A percentile compares a stretch with the other conserved stretches of the same genome.
These are phyloP conservation scores for Epichloe bromicola DNA, from an alignment of 2,329 filamentous ascomycete genomes.

Conservation along the genomic window DNA sequence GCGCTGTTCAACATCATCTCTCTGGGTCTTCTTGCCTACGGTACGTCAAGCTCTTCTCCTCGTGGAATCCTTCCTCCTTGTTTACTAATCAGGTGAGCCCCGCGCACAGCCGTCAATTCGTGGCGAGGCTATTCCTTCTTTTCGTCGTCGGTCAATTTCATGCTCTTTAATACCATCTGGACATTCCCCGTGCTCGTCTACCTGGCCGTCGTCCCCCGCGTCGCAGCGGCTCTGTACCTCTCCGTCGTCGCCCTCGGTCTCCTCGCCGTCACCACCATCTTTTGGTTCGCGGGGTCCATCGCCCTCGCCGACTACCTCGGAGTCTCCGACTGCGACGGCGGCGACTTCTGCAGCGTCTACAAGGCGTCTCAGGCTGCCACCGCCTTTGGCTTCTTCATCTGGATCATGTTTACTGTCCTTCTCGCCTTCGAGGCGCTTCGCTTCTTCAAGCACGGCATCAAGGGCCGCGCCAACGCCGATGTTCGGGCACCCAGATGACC, in stretches of 20 bases:
- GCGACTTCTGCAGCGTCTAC: conserved; percentile 33
- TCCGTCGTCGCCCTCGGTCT: conserved; percentile 51
- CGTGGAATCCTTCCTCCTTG: background rate
- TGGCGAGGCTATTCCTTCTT: background rate
- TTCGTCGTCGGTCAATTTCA: conserved; percentile 55
- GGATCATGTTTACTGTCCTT: conserved; percentile 36
- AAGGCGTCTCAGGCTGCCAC: conserved; percentile 47
- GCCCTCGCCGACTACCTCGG: conserved; percentile 56
- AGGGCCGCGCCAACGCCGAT: conserved; percentile 17
- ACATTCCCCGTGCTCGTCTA: conserved; percentile 59
- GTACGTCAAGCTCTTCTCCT: background rate
- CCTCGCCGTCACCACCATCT: conserved; percentile 63
- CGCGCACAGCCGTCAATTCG: conserved; percentile 7
- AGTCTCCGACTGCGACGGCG: conserved; percentile 38
- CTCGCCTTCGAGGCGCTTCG: conserved; percentile 33
- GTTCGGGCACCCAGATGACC: conserved; percentile 8
- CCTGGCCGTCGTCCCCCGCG: conserved; percentile 53
- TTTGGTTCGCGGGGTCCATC: conserved; percentile 83
- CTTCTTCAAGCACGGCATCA: conserved; percentile 17
- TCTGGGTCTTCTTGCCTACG: conserved; percentile 5
- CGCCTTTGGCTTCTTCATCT: conserved; percentile 55
- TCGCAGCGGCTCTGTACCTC: conserved; percentile 47
- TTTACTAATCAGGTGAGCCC: background rate
- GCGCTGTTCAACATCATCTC: conserved; percentile 5
- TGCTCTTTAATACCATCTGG: conserved; percentile 71